These are phyloP conservation scores for Mimosa bimucronata DNA, from an alignment of 306 rosid genomes.

Conservation along the genomic window DNA sequence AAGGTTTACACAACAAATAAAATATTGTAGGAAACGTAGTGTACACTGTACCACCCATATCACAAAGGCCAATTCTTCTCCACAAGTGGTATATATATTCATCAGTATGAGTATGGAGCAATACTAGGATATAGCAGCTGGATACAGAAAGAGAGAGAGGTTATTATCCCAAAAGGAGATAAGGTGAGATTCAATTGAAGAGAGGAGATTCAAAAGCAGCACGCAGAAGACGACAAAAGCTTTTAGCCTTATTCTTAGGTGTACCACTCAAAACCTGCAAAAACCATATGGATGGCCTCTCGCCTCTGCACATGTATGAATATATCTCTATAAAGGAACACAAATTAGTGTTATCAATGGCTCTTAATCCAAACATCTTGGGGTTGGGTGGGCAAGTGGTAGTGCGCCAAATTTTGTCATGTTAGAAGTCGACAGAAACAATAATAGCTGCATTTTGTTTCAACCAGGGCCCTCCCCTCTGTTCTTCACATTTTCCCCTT, in stretches of 20 bases:
- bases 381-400: conserved; percentile 36
- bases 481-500: background rate
- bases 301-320: background rate
- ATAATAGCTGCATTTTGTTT: conserved; percentile 61
- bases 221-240: conserved; percentile 37
- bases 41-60: conserved; percentile 43
- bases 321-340: background rate
- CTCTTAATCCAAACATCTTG: background rate
- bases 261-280: conserved; percentile 48
- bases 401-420: conserved; percentile 58
- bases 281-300: conserved; percentile 35
- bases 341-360: background rate
- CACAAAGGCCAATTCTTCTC: conserved; percentile 41
- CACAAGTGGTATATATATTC: conserved; percentile 33
- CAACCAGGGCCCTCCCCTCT: conserved; percentile 48
- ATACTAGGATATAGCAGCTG: conserved; percentile 29
- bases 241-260: conserved; percentile 43
- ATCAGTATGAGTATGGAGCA: conserved; percentile 35
- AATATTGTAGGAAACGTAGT: conserved; percentile 13
- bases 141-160: conserved; percentile 1
- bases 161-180: conserved; percentile 20
- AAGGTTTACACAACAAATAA: conserved; percentile 1
- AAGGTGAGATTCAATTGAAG: conserved; percentile 21
- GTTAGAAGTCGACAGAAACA: conserved; percentile 61
- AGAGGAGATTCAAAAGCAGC: conserved; percentile 35